Base-by-base conservation (phyloP, 805 yeast species). In the Metschnikowia hibisci region DNA sequence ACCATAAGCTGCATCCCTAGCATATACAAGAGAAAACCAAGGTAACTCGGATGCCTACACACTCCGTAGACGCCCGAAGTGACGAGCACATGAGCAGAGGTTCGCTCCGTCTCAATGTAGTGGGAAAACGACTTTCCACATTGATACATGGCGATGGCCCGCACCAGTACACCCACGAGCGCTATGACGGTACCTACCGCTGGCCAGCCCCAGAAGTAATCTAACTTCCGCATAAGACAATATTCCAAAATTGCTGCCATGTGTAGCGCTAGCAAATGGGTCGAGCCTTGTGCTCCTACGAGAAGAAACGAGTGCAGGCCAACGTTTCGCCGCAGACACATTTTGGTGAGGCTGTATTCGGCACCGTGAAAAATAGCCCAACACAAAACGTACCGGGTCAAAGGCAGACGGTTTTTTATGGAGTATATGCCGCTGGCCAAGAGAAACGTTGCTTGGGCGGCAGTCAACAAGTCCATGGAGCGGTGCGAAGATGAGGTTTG, bases 61-160 rank as follows among this genome's bases (percentile, higher is more conserved):
- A 46, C 49, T 6, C 46, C 29, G 44, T 63, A 69, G n/a, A 66
- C 44, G 1, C 74, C 74, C 11, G 36, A 32, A 10, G 70, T 66
- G 22, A 67, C 58, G 27, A 69, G 50, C 35, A 34, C 37, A 9
- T 48, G 49, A 20, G 46, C 43, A 1, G 29, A 4, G 18, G 12
- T 5, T 9, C 42, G 23, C 5, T 38, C 25, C 10, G 46, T 39
- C 9, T 51, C 47, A 11, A 68, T 60, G 39, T 58, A 54, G 48
- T 69, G 74, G 31, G 64, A 55, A 42, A 69, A 69, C 22, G 67
- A 60, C 25, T 51, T 50, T 4, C 71, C 71, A 42, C 71, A 64
- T 4, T 61, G 58, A 26, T 41, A 50, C 55, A 68, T 67, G 8
- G 72, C 64, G 25, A 47, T 16, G 13, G 48, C 53, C 22, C 73